Evolutionary conservation across 2,329 filamentous ascomycete genomes (phyloP).

Genomic region (Ophiostoma sp.): DNA sequence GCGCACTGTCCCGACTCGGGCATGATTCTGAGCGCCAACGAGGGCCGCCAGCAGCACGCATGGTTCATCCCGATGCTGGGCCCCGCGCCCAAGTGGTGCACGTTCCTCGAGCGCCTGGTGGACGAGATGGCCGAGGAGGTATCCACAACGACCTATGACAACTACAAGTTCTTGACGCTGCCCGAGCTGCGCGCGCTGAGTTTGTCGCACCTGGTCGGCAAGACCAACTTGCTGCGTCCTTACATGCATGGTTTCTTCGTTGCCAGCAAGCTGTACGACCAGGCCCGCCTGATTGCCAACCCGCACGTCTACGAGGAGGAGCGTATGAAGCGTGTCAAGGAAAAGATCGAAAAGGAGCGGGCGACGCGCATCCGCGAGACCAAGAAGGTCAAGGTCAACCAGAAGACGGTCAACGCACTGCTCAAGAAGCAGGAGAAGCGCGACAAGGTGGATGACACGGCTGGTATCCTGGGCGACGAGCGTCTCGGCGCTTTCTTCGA

Average conservation of each 20-base stretch:
- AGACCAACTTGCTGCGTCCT: constrained; percentile 82
- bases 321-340: constrained; percentile 83
- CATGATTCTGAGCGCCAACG: constrained; percentile 95
- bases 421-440: constrained; percentile 65
- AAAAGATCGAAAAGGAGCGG: constrained; percentile 96
- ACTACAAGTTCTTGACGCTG: constrained; percentile 95
- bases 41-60: constrained; percentile 90
- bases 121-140: constrained; percentile 95
- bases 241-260: constrained; percentile 99
- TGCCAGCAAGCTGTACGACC: constrained; percentile 90
- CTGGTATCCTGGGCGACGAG: constrained; percentile 73
- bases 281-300: constrained; percentile 88
- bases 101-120: constrained; percentile 94
- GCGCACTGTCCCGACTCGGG: constrained; percentile 90
- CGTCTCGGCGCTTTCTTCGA: constrained; percentile 90
- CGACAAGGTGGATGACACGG: constrained; percentile 57
- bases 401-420: constrained; percentile 72
- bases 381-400: constrained; percentile 98
- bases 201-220: constrained; percentile 84
- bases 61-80: constrained; percentile 56
- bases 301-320: constrained; percentile 94
- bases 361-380: constrained; percentile 89
- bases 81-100: constrained; percentile 91
- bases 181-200: constrained; percentile 84
- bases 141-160: constrained; percentile 86